Percentiles rank a stretch among this genome's conserved stretches.
These are phyloP conservation scores for Wilcoxina mikolae DNA, from an alignment of 495 filamentous ascomycete genomes.

Conservation along the genomic window DNA sequence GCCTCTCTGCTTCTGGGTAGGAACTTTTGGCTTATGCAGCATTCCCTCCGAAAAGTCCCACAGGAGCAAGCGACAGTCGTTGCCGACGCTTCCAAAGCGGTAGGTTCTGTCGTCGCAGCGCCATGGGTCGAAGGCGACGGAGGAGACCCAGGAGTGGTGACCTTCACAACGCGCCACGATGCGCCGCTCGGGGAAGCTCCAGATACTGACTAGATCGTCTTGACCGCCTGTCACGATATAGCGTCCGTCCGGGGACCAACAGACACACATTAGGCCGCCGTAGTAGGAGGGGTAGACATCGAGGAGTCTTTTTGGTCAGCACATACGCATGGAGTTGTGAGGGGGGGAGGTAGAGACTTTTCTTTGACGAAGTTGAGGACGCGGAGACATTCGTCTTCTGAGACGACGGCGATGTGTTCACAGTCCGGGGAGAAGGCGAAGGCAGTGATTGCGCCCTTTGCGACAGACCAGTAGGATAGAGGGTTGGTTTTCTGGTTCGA, in stretches of 20 bases:
- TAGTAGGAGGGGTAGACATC: constrained; percentile 86
- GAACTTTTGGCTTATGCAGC: constrained; percentile 71
- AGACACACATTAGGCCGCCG: constrained; percentile 78
- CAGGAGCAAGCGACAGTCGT: constrained; percentile 74
- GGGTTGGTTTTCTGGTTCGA: constrained; percentile 89
- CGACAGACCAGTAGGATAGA: constrained; percentile 77
- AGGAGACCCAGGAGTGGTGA: constrained; percentile 88
- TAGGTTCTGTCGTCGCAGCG: constrained; percentile 89
- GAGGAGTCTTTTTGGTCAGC: constrained; percentile 49
- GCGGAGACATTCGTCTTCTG: constrained; percentile 78
- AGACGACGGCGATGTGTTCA: constrained; percentile 74
- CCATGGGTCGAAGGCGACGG: constrained; percentile 91
- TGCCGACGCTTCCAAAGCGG: constrained; percentile 86
- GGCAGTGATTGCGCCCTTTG: constrained; percentile 72
- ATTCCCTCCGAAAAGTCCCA: constrained; percentile 98
- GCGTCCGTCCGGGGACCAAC: constrained; percentile 94
- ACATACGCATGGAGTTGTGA: constrained; percentile 1
- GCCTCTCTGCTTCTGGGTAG: constrained; percentile 33
- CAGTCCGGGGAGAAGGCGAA: constrained; percentile 82
- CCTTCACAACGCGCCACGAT: constrained; percentile 88
- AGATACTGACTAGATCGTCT: constrained; percentile 88
- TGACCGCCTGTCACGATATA: constrained; percentile 92
- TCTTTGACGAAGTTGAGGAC: constrained; percentile 87
- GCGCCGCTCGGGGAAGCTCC: constrained; percentile 66
- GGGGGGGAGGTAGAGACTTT: constrained; percentile 42